These are phyloP conservation scores for Leccinum boreale DNA, from an alignment of 768 basidiomycete species.

Conservation along the genomic window DNA sequence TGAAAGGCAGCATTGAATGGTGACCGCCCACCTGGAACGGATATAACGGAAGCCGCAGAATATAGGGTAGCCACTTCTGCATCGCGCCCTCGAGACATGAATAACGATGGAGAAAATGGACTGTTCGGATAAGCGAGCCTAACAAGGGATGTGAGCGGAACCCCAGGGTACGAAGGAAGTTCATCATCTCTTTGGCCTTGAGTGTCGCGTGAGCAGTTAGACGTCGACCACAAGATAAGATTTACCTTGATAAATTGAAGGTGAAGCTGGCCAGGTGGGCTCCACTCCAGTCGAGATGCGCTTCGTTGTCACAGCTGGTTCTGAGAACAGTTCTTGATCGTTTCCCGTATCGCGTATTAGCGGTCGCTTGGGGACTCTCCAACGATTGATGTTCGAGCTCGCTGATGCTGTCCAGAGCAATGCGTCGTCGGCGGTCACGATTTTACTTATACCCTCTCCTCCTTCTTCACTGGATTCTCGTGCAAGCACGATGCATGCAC, in stretches of 20 bases:
- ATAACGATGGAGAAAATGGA: slow-evolving; percentile 44
- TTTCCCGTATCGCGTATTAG: slow-evolving; percentile 19
- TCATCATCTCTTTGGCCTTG: slow-evolving; percentile 22
- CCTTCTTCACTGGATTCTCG: slow-evolving; percentile 50
- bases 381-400: slow-evolving; percentile 75
- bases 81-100: slow-evolving; percentile 46
- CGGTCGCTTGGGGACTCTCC: slow-evolving; percentile 59
- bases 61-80: slow-evolving; percentile 83
- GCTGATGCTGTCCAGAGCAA: slow-evolving; percentile 90
- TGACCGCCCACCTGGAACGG: slow-evolving; percentile 49
- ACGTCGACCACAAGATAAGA: background rate
- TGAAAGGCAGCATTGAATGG: slow-evolving; percentile 36
- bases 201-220: slow-evolving; percentile 9
- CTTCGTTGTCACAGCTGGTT: slow-evolving; percentile 11
- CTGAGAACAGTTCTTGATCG: slow-evolving; percentile 11
- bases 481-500: slow-evolving; percentile 83
- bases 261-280: slow-evolving; percentile 9
- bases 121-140: slow-evolving; percentile 67
- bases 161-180: slow-evolving; percentile 45
- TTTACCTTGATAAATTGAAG: slow-evolving; percentile 21
- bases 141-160: slow-evolving; percentile 71
- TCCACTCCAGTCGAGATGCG: slow-evolving; percentile 17
- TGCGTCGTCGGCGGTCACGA: slow-evolving; percentile 78
- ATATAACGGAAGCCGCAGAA: slow-evolving; percentile 79
- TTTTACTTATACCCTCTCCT: slow-evolving; percentile 74